A percentile compares a stretch with the other conserved stretches of the same genome.
phyloP scores from a whole-genome alignment of 139 green algal species.

The Coccomyxa sp. region DNA sequence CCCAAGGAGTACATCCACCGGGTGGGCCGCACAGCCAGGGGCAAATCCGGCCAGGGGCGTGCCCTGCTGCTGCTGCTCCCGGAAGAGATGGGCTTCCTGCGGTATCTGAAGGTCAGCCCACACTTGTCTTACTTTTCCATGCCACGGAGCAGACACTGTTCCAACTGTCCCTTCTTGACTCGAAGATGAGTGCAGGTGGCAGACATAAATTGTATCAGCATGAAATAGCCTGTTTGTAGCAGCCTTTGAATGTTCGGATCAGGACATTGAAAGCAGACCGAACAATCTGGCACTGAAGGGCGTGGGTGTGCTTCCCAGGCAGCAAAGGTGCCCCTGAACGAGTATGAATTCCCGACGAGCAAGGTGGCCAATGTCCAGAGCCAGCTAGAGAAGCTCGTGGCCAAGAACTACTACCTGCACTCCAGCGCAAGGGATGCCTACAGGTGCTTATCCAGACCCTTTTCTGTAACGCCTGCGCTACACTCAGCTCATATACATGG shows the following conservation, averaged over 20 bases:
- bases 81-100: constrained; percentile 92
- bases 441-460: too few relatives aligned
- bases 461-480: too few relatives aligned
- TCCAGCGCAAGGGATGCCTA: constrained; percentile 74
- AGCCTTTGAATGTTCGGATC: not conserved
- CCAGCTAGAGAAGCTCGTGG: constrained; percentile 95
- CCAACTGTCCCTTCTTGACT: too few relatives aligned
- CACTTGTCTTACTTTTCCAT: too few relatives aligned
- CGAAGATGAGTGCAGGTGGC: not conserved
- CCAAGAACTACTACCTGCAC: constrained; percentile 99
- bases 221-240: not conserved
- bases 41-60: constrained; percentile 72
- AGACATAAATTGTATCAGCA: too few relatives aligned
- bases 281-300: too few relatives aligned
- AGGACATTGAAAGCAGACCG: not conserved
- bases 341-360: constrained; percentile 95
- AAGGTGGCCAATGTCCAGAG: constrained; percentile 97
- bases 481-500: too few relatives aligned
- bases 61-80: constrained; percentile 96
- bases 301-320: constrained; percentile 9
- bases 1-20: constrained; percentile 92
- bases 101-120: constrained; percentile 66
- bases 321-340: constrained; percentile 82
- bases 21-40: constrained; percentile 88
- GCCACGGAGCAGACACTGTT: too few relatives aligned